Evolutionary conservation across 176 grass and related monocot genomes (phyloP), one percentile per base, ranked within the genome.

Genomic region (Oryza meyeriana): DNA sequence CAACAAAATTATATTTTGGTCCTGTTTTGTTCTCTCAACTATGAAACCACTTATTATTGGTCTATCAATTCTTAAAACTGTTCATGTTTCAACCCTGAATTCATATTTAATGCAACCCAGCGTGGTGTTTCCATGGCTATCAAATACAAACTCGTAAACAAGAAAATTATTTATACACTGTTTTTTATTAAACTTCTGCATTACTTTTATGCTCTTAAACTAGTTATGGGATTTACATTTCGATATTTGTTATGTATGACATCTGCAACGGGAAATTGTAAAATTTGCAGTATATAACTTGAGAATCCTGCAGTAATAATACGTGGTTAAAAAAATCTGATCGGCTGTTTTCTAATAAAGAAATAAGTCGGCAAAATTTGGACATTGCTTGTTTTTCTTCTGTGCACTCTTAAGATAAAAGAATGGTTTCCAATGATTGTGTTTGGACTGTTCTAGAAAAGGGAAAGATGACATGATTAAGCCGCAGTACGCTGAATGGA

Each of bases 361-460:
- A 55, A 48, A 55, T 2, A 55, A 55, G 20, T 55, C 6, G 6
- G 17, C 48, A 55, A n/a, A 55, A 55, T 50, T 22, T 55, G 18
- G 6, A n/a, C 7, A 3, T 8, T 55, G 6, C 6, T 8, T 22
- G 7, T 59, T 59, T 22, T 25, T 58, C 22, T 25, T 59, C n/a
- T 59, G 9, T 59, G n/a, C n/a, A 2, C 34, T 38, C 27, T 69
- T 34, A 17, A 28, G 61, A 20, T 40, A 28, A 4, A 47, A 55
- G 32, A 41, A 47, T 75, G 11, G 34, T 27, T 69, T 11, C 7
- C 12, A 69, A 76, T 50, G 71, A 30, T 76, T 38, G 16, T 30
- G 10, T 72, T 45, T 13, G 8, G 71, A 63, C 63, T 35, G 63
- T 69, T 76, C 77, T 79, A 59, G 25, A 75, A 63, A 63, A 61